Evolutionary conservation across 306 rosid genomes (phyloP).

Genomic region (Prunus salicina): DNA sequence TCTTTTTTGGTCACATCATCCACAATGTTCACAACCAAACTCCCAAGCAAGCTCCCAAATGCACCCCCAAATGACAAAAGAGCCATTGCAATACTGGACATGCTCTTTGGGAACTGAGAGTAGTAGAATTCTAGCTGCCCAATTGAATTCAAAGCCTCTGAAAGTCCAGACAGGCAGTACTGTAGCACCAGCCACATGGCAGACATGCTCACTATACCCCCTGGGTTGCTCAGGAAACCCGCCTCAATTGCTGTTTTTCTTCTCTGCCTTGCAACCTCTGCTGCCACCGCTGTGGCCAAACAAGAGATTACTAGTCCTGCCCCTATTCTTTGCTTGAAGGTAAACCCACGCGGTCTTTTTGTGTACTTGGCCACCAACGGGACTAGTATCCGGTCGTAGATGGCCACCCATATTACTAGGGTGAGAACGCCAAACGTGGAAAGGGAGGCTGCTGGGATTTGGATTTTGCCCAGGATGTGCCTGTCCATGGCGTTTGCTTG

Average conservation of each 20-base stretch:
- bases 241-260: conserved; percentile 44
- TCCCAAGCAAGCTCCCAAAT: conserved; percentile 49
- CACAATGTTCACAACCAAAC: conserved; percentile 40
- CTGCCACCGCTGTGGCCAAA: conserved; percentile 41
- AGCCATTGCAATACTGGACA: conserved; percentile 70
- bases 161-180: conserved; percentile 52
- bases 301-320: conserved; percentile 49
- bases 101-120: conserved; percentile 64
- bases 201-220: conserved; percentile 48
- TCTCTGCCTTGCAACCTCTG: conserved; percentile 48
- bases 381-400: conserved; percentile 49
- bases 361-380: conserved; percentile 45
- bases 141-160: conserved; percentile 62
- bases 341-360: conserved; percentile 26
- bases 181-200: conserved; percentile 83
- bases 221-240: conserved; percentile 31
- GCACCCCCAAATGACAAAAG: conserved; percentile 47
- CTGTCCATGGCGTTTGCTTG: conserved; percentile 71
- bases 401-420: conserved; percentile 52
- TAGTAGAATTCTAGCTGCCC: conserved; percentile 78
- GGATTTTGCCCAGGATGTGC: conserved; percentile 20
- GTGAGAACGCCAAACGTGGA: conserved; percentile 43
- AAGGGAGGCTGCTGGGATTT: conserved; percentile 56
- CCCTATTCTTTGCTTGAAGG: conserved; percentile 51
- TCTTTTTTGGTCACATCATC: conserved; percentile 32